Conservation (phyloP, 2,329 filamentous ascomycete genomes). For the Diplocarpon mali region DNA sequence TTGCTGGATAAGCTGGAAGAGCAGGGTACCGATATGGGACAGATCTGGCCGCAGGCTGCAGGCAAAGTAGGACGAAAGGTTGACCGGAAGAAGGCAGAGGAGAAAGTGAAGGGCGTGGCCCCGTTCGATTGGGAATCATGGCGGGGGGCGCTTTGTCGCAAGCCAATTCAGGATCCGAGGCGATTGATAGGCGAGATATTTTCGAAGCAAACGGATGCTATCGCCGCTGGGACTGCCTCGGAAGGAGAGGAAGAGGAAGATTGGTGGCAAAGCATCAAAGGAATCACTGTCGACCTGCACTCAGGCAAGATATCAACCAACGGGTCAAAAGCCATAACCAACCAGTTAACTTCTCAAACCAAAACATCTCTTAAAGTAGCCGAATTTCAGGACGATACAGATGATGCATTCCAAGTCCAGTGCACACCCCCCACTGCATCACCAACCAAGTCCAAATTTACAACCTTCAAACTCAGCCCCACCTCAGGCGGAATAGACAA, state of each 20-base stretch:
- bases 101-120: constrained; percentile 35
- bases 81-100: constrained; percentile 28
- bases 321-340: neutral
- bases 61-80: constrained; percentile 29
- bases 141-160: constrained; percentile 9
- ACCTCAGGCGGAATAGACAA: constrained; percentile 6
- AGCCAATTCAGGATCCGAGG: constrained; percentile 7
- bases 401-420: constrained; percentile 26
- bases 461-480: neutral
- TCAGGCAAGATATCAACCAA: constrained; percentile 16
- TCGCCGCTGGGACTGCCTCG: neutral
- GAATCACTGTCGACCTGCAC: constrained; percentile 17
- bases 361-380: constrained; percentile 2
- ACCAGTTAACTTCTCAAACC: neutral
- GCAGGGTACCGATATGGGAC: constrained; percentile 37
- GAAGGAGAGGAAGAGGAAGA: constrained; percentile 6
- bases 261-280: constrained; percentile 25
- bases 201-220: neutral
- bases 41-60: constrained; percentile 36
- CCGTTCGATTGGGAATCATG: constrained; percentile 31
- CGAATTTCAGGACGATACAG: constrained; percentile 12
- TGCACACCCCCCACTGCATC: constrained; percentile 17
- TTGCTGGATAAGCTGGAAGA: constrained; percentile 42
- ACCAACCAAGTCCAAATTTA: constrained; percentile 3
- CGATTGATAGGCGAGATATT: constrained; percentile 20